Evolutionary conservation across 768 basidiomycete genomes (phyloP), one percentile per base, ranked within the genome.

Genomic region (Tephrocybe sp.): DNA sequence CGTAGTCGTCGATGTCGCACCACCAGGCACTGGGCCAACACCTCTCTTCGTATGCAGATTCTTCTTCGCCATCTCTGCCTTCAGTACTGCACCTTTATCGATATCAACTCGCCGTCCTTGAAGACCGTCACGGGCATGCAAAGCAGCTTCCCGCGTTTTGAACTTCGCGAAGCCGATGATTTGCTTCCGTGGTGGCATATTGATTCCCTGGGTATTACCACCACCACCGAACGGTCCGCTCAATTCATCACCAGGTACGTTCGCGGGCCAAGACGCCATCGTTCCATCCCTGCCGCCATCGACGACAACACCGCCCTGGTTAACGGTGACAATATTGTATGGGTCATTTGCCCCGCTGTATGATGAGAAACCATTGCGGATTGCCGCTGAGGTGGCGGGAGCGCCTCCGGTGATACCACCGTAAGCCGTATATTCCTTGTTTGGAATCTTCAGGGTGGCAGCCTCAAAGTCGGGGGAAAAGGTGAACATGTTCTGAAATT

Each of bases 51-150:
- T 96, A 64, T 99, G 96, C 33, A 99, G 70, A 64, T 99, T 98
- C 81, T 99, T 99, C 83, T 98, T 98, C 17, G 97, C 97, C 95
- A 99, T 98, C 72, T 98, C 97, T 18, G 96, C 97, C 68, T 98
- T 98, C 33, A 99, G 68, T 2, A 94, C 87, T 0, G 91, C 85
- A 12, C 93, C 93, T 62, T 93, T 93, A 68, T 98, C 90, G 26
- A 90, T 83, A 62, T 98, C 97, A 30, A 98, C 90, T 50, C 92
- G 80, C 47, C 88, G 78, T 4, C 96, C 94, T 65, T 95, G 93
- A 4, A 99, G 74, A 5, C 84, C 77, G 62, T 98, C 96, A 33
- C 90, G 77, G 8, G 97, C 97, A 11, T 83, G 83, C 1, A 97
- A 67, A 0, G 97, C 97, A 61, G 95, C 92, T 40, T 85, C 81